Evolutionary conservation across 768 basidiomycete genomes (phyloP).

Genomic region (Mycena maculata): DNA sequence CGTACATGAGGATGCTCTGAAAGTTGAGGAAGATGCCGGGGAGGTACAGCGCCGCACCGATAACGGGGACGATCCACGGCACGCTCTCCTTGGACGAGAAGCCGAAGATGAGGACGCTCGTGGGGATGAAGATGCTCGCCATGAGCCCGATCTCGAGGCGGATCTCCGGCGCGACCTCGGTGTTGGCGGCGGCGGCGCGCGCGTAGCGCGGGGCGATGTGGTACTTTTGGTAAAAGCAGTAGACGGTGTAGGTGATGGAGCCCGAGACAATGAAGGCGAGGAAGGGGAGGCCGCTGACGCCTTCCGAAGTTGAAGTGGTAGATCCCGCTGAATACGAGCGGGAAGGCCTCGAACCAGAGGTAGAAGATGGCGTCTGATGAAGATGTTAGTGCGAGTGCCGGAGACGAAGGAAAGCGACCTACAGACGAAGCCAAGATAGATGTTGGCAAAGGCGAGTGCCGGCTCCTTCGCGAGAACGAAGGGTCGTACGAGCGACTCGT

Average conservation of each 20-base stretch:
- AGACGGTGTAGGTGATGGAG: conserved; percentile 31
- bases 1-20: conserved; percentile 43
- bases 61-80: conserved; percentile 22
- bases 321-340: conserved; percentile 46
- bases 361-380: conserved; percentile 42
- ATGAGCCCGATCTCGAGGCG: conserved; percentile 46
- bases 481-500: conserved; percentile 43
- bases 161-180: conserved; percentile 40
- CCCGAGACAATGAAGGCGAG: conserved; percentile 34
- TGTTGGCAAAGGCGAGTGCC: conserved; percentile 42
- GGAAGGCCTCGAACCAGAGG: conserved; percentile 50
- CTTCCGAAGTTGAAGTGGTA: conserved; percentile 46
- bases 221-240: conserved; percentile 38
- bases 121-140: conserved; percentile 26
- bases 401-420: conserved; percentile 3
- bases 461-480: conserved; percentile 46
- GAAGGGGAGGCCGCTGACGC: conserved; percentile 18
- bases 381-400: background rate
- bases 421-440: conserved; percentile 47
- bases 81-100: conserved; percentile 11
- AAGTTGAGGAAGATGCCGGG: conserved; percentile 47
- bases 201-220: conserved; percentile 25
- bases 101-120: conserved; percentile 19
- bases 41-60: conserved; percentile 34
- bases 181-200: conserved; percentile 24